Percentiles rank a stretch among this genome's conserved stretches.
Conservation (phyloP, 1,284 basidiomycete genomes). For the Phlebopus sp. region DNA sequence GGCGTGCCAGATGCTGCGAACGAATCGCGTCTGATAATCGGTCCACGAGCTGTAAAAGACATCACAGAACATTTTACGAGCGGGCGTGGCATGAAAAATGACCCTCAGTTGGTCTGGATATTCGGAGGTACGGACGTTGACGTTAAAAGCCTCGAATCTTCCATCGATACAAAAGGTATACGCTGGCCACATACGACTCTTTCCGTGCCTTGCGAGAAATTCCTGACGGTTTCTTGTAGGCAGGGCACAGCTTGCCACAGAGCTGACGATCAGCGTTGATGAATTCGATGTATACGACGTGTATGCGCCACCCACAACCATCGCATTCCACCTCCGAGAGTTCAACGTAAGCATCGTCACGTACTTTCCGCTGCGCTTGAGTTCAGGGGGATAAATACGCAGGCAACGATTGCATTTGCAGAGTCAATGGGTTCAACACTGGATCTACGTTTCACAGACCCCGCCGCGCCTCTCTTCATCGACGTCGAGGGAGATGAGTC, state of each 20-base stretch:
- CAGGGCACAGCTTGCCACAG: constrained; percentile 63
- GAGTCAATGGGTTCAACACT: constrained; percentile 63
- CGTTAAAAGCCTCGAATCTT: constrained; percentile 65
- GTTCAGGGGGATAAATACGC: constrained; percentile 2
- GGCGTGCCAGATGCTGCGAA: constrained; percentile 49
- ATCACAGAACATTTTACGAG: constrained; percentile 79
- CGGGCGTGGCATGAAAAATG: constrained; percentile 56
- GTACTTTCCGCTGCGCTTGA: constrained; percentile 4
- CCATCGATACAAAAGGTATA: constrained; percentile 62
- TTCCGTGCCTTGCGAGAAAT: not conserved
- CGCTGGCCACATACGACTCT: not conserved
- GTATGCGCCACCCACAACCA: constrained; percentile 53
- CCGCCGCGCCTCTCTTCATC: constrained; percentile 69
- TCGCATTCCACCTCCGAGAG: constrained; percentile 77
- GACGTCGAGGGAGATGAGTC: constrained; percentile 63
- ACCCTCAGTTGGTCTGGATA: constrained; percentile 75
- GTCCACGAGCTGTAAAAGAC: constrained; percentile 65
- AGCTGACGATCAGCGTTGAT: constrained; percentile 66
- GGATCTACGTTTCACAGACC: constrained; percentile 71
- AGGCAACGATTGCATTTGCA: constrained; percentile 77
- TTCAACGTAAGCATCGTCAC: constrained; percentile 57
- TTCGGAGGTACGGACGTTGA: constrained; percentile 65
- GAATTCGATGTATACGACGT: constrained; percentile 78
- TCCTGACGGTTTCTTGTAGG: constrained; percentile 36
- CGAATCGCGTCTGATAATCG: constrained; percentile 67